These are phyloP conservation scores for Xerocomellus dryophilus DNA, from an alignment of 768 basidiomycete species.

Conservation along the genomic window DNA sequence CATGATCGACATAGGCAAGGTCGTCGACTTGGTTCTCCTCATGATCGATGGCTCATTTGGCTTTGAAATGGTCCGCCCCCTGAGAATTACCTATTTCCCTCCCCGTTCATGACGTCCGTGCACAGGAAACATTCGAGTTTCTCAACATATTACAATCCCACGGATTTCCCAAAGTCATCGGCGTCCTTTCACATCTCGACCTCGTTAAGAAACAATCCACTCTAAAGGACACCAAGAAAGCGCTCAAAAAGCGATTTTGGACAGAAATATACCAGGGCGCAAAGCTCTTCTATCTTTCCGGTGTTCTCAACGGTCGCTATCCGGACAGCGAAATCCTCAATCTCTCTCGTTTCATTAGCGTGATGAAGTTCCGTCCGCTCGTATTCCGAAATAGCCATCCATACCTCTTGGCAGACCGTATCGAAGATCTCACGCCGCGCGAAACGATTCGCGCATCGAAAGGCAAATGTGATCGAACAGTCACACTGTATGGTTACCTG, in stretches of 20 bases:
- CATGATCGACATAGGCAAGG: constrained; percentile 97
- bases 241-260: constrained; percentile 98
- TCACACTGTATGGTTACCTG: constrained; percentile 94
- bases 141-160: constrained; percentile 96
- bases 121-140: constrained; percentile 97
- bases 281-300: constrained; percentile 96
- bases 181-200: constrained; percentile 93
- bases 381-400: constrained; percentile 94
- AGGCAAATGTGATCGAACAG: constrained; percentile 89
- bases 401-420: constrained; percentile 89
- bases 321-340: constrained; percentile 96
- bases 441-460: constrained; percentile 73
- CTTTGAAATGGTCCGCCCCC: constrained; percentile 88
- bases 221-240: constrained; percentile 87
- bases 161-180: constrained; percentile 98
- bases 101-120: neutral
- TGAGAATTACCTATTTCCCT: accelerated
- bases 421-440: constrained; percentile 91
- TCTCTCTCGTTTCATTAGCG: constrained; percentile 91
- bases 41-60: constrained; percentile 99
- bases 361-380: constrained; percentile 98
- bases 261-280: constrained; percentile 99
- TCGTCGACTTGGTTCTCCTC: constrained; percentile 92
- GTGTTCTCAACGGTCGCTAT: constrained; percentile 95
- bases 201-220: constrained; percentile 90